A percentile compares a stretch with the other conserved stretches of the same genome.
phyloP scores from a whole-genome alignment of 345 rosid species.

The Salix dunnii region DNA sequence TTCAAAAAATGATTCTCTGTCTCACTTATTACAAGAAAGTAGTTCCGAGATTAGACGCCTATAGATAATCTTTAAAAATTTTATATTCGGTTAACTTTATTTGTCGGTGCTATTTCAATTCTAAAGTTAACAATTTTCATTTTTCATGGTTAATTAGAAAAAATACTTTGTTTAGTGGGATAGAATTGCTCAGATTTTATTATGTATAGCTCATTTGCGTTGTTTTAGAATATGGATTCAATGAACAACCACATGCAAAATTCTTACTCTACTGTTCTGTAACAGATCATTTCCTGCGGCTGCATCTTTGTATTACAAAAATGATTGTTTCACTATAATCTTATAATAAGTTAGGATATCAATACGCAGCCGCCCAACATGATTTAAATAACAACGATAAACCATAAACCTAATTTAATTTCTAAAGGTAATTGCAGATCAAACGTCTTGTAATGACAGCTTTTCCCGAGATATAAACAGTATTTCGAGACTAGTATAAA shows the following conservation, averaged over 20 bases:
- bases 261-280: not conserved
- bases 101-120: no score
- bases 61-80: no score
- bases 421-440: not conserved
- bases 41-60: no score
- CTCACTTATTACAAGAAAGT: no score
- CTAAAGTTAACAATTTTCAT: no score
- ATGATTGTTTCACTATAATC: not conserved
- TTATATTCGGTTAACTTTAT: no score
- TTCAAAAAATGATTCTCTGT: no score
- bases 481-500: conserved; percentile 7
- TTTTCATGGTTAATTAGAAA: no score
- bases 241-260: not conserved
- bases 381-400: not conserved
- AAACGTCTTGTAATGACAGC: not conserved
- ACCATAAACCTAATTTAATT: not conserved
- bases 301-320: not conserved
- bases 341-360: not conserved
- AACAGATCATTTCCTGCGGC: not conserved
- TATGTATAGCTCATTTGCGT: no score
- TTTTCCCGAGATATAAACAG: not conserved
- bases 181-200: not conserved
- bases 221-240: no score
- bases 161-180: no score
- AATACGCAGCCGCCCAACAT: not conserved